phyloP scores from a whole-genome alignment of 192 early-diverging fungal species.

The Podochytrium sp. region DNA sequence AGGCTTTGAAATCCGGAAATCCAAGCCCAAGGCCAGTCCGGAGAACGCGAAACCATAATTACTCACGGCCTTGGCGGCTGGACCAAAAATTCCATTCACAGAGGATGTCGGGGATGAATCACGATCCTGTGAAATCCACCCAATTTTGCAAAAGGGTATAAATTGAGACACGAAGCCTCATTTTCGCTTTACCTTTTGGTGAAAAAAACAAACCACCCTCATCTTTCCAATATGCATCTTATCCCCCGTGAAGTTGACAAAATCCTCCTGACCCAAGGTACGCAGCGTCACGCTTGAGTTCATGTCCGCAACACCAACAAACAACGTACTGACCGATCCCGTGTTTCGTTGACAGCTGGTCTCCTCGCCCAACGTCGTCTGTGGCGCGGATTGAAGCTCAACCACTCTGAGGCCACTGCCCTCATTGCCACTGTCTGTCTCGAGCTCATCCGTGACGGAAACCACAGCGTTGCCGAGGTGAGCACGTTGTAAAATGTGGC shows the following conservation, averaged over 20 bases:
- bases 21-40: too few relatives aligned
- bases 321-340: background rate
- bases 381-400: slow-evolving; percentile 85
- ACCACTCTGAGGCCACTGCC: slow-evolving; percentile 84
- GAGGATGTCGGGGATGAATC: too few relatives aligned
- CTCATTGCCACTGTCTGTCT: slow-evolving; percentile 86
- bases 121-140: too few relatives aligned
- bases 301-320: too few relatives aligned
- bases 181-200: too few relatives aligned
- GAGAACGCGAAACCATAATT: too few relatives aligned
- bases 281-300: background rate
- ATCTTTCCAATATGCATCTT: slow-evolving; percentile 63
- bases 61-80: too few relatives aligned
- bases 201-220: too few relatives aligned
- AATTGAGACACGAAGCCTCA: too few relatives aligned
- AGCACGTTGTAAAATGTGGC: background rate
- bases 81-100: too few relatives aligned
- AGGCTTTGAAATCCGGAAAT: too few relatives aligned
- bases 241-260: slow-evolving; percentile 94
- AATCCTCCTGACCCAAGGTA: slow-evolving; percentile 76
- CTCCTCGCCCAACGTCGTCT: slow-evolving; percentile 87
- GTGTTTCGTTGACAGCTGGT: slow-evolving; percentile 54
- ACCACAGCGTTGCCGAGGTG: slow-evolving; percentile 76
- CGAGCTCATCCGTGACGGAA: slow-evolving; percentile 90
- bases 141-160: too few relatives aligned